Evolutionary conservation across 2,329 filamentous ascomycete species (phyloP), one percentile per base, ranked within the genome.

Genomic region (Botryosphaeria dothidea): DNA sequence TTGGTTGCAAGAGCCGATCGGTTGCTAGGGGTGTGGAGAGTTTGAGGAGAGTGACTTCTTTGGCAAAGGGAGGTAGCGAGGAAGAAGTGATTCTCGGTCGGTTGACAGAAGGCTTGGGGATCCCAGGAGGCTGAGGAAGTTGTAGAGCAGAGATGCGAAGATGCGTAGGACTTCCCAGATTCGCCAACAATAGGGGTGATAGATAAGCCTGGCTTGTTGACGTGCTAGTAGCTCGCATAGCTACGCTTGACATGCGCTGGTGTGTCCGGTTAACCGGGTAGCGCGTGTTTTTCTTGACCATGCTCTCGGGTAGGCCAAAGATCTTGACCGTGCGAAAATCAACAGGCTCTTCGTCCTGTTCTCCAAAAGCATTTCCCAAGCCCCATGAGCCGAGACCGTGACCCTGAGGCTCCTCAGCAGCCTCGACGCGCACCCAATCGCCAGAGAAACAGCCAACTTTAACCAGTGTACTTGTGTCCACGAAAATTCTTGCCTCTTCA

Each of bases 361-460:
- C 83, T 6, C 85, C 86, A 68, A 89, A 91, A 67, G 86, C 88
- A 43, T 64, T 62, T 23, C 87, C 88, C 3, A 92, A 81, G 1
- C 89, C 89, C 80, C 89, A 90, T 0, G 85, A 81, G 58, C 85
- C 90, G 69, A 87, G 86, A 19, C 84, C 90, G 75, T 87, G 90
- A 17, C 82, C 80, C 23, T 86, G 90, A 66, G 92, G 90, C 73
- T 93, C 92, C 69, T 91, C 85, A 0, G 91, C 86, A 5, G 87
- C 84, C 78, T 97, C 92, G 11, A 97, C 83, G 23, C 90, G 89
- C 11, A 97, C 92, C 95, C 95, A 99, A 74, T 99, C 95, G 31
- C 95, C 95, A 0, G 94, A 98, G 74, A 99, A 99, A 77, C 94
- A 98, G 17, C 94, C 93, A 62, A 99, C 90, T 70, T 93, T 93